These are phyloP conservation scores for Cetraspora pellucida DNA, from an alignment of 192 early-diverging fungal species.

Conservation along the genomic window DNA sequence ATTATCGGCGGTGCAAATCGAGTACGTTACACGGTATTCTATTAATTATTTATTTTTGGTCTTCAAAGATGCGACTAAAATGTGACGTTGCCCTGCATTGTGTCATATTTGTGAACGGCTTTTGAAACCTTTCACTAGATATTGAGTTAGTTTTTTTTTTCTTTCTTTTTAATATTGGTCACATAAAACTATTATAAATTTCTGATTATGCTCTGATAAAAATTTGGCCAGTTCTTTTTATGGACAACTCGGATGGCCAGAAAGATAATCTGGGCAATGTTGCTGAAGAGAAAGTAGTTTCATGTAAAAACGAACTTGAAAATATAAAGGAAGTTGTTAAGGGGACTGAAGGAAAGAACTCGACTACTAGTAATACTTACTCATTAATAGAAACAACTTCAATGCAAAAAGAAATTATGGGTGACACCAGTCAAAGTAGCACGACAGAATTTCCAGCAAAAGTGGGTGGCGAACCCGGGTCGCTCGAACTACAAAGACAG, in stretches of 20 bases:
- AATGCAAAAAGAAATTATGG: constrained; percentile 10
- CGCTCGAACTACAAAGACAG: neutral
- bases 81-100: neutral
- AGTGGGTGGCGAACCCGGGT: neutral
- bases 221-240: neutral
- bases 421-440: neutral
- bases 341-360: neutral
- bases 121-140: too few species aligned
- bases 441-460: constrained; percentile 8
- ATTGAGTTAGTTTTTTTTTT: neutral
- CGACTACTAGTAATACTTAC: neutral
- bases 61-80: neutral
- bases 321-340: neutral
- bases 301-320: neutral
- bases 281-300: constrained; percentile 3
- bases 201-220: constrained; percentile 10
- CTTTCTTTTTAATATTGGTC: neutral
- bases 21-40: neutral
- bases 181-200: too few species aligned
- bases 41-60: neutral
- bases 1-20: neutral
- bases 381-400: too few species aligned
- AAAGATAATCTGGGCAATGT: neutral
- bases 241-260: constrained; percentile 28
- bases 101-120: neutral